Conservation (phyloP, 495 filamentous ascomycete species). For the Xylaria longipes region DNA sequence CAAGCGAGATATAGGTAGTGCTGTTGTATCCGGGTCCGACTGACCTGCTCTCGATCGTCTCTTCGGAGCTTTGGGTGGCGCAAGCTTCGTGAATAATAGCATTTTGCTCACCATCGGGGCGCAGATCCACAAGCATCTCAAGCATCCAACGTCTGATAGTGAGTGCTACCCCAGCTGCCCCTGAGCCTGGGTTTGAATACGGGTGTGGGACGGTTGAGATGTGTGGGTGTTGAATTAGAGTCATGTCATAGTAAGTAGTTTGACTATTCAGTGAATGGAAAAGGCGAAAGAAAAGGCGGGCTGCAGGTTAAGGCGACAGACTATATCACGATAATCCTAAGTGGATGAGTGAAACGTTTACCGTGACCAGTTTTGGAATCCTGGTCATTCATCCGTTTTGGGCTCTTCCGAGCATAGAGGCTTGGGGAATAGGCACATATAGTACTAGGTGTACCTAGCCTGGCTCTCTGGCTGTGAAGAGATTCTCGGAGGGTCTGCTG, state of each 20-base stretch:
- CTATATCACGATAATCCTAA: slow-evolving; percentile 16
- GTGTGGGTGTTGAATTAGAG: slow-evolving; percentile 7
- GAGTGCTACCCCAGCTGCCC: background rate
- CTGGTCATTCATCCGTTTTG: slow-evolving; percentile 15
- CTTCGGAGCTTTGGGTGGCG: slow-evolving; percentile 66
- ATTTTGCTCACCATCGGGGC: slow-evolving; percentile 43
- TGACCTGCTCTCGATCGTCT: slow-evolving; percentile 66
- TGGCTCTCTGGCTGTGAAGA: slow-evolving; percentile 4
- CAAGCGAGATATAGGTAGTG: background rate
- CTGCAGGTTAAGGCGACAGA: slow-evolving; percentile 9
- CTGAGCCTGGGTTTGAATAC: slow-evolving; percentile 7
- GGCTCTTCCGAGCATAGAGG: slow-evolving; percentile 12
- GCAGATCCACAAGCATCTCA: slow-evolving; percentile 20
- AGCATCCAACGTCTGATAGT: slow-evolving; percentile 10
- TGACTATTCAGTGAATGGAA: slow-evolving; percentile 3
- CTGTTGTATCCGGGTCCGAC: slow-evolving; percentile 30
- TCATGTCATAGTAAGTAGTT: slow-evolving; percentile 1
- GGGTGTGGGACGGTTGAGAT: slow-evolving; percentile 7
- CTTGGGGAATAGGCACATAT: background rate
- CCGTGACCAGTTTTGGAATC: slow-evolving; percentile 16
- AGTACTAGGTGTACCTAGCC: background rate
- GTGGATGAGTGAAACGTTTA: slow-evolving; percentile 16
- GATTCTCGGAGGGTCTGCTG: slow-evolving; percentile 13
- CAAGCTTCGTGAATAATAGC: slow-evolving; percentile 64
- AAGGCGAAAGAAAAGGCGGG: slow-evolving; percentile 15